Base-by-base conservation (phyloP, 192 early-diverging fungal species). In the Backusella sp. region DNA sequence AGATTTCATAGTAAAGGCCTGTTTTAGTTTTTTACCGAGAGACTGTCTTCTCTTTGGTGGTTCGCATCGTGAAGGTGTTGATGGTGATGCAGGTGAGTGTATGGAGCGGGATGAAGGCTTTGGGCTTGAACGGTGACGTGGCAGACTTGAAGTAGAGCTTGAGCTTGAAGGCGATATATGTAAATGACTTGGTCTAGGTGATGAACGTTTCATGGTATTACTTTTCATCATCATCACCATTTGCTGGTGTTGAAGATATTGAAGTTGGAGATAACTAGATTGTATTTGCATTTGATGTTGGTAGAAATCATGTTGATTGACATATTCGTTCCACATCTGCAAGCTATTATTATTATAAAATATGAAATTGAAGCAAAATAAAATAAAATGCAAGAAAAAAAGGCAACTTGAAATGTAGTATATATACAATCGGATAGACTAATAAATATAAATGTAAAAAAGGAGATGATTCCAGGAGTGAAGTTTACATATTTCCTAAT, bases 31-130 rank as follows among this genome's bases (percentile, higher is more conserved):
- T 49, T 71, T 71, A 49, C 70, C 70, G 21, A 71, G 42, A 21
- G 70, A 71, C 46, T 71, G 70, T 71, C 70, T 71, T 71, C 70
- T 44, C 42, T 71, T 71, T n/a, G 70, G 70, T 15, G 70, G 12
- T 30, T 71, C 70, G 12, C 21, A 23, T 23, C 35, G 37, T 21
- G 68, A 41, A 21, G 35, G n/a, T 37, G 68, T 37, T 69, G 68
- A 69, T 36, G 68, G 68, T 19, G 68, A 69, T 41, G 23, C n/a
- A 6, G 68, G 68, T 12, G 68, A 62, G 3, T 62, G 56, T 28
- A 62, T 28, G 8, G 56, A 62, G 28, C 56, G 56, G n/a, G 56
- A 62, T 62, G 56, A 62, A 28, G 56, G 56, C 26, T 62, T 62
- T 62, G 56, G 56, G 26, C 56, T 62, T 28, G 56, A 62, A 4